Percentiles rank a stretch among this genome's conserved stretches.
phyloP scores from a whole-genome alignment of 164 flowering plant species.

The Annona squamosa region DNA sequence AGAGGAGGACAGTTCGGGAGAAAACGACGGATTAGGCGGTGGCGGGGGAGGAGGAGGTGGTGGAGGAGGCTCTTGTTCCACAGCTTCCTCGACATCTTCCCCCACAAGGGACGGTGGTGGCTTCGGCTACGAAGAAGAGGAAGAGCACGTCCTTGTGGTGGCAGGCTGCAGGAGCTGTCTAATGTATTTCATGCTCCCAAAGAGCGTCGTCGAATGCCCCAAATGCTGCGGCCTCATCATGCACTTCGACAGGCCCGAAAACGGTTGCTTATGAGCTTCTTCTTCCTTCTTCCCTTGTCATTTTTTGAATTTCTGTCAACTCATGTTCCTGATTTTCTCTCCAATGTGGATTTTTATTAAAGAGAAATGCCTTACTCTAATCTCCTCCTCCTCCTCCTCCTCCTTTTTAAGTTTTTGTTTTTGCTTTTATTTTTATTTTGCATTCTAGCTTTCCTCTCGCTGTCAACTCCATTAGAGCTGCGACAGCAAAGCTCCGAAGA shows the following conservation, averaged over 20 bases:
- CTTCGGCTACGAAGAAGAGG: constrained; percentile 10
- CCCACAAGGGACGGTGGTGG: constrained; percentile 16
- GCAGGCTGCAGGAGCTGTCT: constrained; percentile 30
- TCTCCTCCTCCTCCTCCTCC: background rate
- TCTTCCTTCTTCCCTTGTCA: background rate
- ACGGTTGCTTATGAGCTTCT: constrained; percentile 5
- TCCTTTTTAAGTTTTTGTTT: background rate
- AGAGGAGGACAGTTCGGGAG: constrained; percentile 48
- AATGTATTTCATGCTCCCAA: constrained; percentile 33
- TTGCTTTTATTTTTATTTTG: too few relatives aligned
- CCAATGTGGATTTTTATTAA: background rate
- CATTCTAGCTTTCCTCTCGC: too few relatives aligned
- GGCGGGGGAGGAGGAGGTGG: too few relatives aligned
- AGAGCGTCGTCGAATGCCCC: constrained; percentile 21
- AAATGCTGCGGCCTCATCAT: constrained; percentile 23
- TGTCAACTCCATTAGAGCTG: constrained; percentile 7
- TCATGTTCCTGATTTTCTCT: background rate
- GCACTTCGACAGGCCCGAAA: constrained; percentile 24
- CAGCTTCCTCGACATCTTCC: constrained; percentile 22
- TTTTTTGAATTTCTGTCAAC: background rate
- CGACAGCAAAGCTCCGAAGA: background rate
- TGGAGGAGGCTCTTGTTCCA: background rate
- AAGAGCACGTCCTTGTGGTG: constrained; percentile 22
- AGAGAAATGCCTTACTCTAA: background rate
- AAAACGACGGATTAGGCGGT: background rate